Conservation (phyloP, 2,329 filamentous ascomycete species). For the Trichoderma simmonsii region DNA sequence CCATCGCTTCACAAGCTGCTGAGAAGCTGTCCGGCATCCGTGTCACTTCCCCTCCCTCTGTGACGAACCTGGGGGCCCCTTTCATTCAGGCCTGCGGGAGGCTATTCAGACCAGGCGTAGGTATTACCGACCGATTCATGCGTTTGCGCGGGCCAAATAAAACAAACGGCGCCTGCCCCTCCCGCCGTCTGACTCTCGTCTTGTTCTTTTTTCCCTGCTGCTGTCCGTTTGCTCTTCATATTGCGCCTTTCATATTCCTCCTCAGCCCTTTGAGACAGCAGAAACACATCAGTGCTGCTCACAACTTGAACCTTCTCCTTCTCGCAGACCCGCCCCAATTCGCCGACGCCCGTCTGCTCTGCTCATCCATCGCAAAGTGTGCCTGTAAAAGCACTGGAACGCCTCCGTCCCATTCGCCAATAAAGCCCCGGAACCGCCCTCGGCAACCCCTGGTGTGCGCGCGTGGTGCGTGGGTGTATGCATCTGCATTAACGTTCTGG, state of each 20-base stretch:
- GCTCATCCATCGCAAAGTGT: slow-evolving; percentile 4
- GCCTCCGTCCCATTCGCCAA: slow-evolving; percentile 17
- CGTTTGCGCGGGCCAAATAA: slow-evolving; percentile 16
- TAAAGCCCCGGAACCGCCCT: slow-evolving; percentile 19
- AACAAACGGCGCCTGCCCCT: slow-evolving; percentile 15
- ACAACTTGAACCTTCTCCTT: not conserved
- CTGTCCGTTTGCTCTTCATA: not conserved
- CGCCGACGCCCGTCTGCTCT: not conserved
- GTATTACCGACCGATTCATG: not conserved
- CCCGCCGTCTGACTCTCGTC: not conserved
- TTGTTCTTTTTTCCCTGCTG: not conserved
- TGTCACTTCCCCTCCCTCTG: slow-evolving; percentile 17
- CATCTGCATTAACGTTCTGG: slow-evolving; percentile 19
- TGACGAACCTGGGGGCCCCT: slow-evolving; percentile 17
- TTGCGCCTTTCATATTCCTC: not conserved
- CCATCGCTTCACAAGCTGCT: slow-evolving; percentile 17
- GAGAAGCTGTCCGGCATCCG: slow-evolving; percentile 14
- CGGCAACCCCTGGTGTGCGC: slow-evolving; percentile 21
- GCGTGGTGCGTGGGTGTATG: slow-evolving; percentile 20
- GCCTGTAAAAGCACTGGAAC: slow-evolving; percentile 6
- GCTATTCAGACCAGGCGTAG: slow-evolving; percentile 6
- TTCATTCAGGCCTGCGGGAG: slow-evolving; percentile 19
- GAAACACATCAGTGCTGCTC: not conserved
- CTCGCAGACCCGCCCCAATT: slow-evolving; percentile 12
- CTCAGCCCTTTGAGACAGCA: not conserved